Conservation (phyloP, 208 protist genomes). For the Acanthamoeba royreba region DNA sequence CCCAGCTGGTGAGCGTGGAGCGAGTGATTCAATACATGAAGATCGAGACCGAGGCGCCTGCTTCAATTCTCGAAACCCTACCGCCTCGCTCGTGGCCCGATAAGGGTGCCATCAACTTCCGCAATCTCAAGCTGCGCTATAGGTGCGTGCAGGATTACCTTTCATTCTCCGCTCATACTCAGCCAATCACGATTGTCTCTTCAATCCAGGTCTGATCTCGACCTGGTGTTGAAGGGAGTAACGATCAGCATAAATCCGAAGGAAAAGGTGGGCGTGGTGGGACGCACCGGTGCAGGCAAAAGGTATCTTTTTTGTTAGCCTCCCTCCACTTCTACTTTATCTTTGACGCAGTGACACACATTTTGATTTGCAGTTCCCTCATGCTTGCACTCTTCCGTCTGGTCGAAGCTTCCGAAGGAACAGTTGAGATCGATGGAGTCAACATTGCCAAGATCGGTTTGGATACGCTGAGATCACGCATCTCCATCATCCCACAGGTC, state of each 20-base stretch:
- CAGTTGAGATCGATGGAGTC: constrained; percentile 87
- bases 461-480: constrained; percentile 85
- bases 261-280: constrained; percentile 85
- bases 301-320: not conserved
- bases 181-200: constrained; percentile 53
- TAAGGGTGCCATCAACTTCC: constrained; percentile 65
- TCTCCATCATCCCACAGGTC: constrained; percentile 97
- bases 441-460: constrained; percentile 87
- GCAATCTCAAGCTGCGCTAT: constrained; percentile 26
- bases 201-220: constrained; percentile 55
- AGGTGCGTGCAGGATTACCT: too few species aligned
- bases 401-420: constrained; percentile 83
- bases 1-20: constrained; percentile 57
- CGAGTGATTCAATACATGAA: constrained; percentile 64
- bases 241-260: constrained; percentile 54
- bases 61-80: constrained; percentile 10
- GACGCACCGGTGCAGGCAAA: constrained; percentile 79
- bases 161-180: too few species aligned
- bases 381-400: constrained; percentile 86
- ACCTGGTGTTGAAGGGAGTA: constrained; percentile 62
- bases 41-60: constrained; percentile 48
- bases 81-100: constrained; percentile 66
- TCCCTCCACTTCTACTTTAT: not conserved
- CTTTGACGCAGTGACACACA: too few species aligned
- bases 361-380: constrained; percentile 49